Base-by-base conservation (phyloP, 176 grass and related monocot species). In the Oryza brachyantha region DNA sequence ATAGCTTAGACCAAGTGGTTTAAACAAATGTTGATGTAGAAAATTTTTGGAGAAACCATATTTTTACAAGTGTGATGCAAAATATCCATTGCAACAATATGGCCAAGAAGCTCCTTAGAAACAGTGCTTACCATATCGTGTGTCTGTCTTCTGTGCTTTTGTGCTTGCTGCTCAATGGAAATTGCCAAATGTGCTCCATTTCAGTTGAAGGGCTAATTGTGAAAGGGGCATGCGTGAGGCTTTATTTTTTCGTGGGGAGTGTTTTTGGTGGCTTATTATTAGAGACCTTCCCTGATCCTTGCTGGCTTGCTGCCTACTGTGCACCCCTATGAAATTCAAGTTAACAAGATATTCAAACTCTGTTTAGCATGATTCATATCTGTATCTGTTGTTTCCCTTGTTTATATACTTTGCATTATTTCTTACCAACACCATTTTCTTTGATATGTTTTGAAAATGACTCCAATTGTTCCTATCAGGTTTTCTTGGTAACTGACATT, bases 401-500 rank as follows among this genome's bases (percentile, higher is more conserved):
- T 80, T 81, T 16, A 1, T n/a, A n/a, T 54, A 39, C 59, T 72
- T 72, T 71, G 38, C 28, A 29, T 25, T 72, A 4, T 34, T 77
- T 65, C 5, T 50, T 68, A 26, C n/a, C 41, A 72, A 34, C 19
- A 64, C 40, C 25, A 71, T 77, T 29, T 43, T 50, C 63, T 58
- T 35, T 66, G 13, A 75, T 67, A 66, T 40, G 46, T 71, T 27
- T 78, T 88, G 61, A 61, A 72, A 42, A 28, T 86, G 73, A 82
- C 55, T 74, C 55, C 39, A 62, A 62, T 36, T 32, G 31, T 66
- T 60, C 73, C 58, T 40, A 72, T 78, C 86, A 97, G 94, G 91
- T 94, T 68, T 97, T 97, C 80, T 77, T 94, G 86, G 84, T 89
- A 65, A 94, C 89, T 76, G 94, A 97, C 92, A 92, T 94, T 62